Percentiles rank a stretch among this genome's conserved stretches.
Evolutionary conservation across 2,329 filamentous ascomycete species (phyloP).

Genomic region (Pezicula carpinea): DNA sequence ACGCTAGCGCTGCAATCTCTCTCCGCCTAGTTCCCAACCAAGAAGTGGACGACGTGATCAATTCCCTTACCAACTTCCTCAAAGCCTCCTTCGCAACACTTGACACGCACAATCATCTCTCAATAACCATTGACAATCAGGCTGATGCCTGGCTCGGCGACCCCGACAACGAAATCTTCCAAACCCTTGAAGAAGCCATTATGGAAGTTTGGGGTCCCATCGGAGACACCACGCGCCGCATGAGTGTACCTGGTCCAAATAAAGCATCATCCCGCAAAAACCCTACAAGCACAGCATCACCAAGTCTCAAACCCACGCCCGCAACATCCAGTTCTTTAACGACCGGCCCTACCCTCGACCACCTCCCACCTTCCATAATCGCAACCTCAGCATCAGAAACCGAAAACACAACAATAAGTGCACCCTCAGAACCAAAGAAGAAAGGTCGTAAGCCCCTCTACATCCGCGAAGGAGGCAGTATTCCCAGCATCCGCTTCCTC

Average conservation of each 20-base stretch:
- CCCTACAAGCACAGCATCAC: slow-evolving; percentile 15
- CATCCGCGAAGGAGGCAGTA: slow-evolving; percentile 92
- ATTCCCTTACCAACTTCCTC: slow-evolving; percentile 62
- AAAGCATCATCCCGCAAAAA: slow-evolving; percentile 14
- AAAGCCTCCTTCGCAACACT: slow-evolving; percentile 67
- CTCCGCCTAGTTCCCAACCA: slow-evolving; percentile 92
- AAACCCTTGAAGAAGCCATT: slow-evolving; percentile 80
- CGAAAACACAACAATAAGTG: slow-evolving; percentile 9
- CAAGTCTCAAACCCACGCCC: slow-evolving; percentile 35
- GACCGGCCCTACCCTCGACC: slow-evolving; percentile 26
- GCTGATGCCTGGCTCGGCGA: slow-evolving; percentile 97
- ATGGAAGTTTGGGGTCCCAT: slow-evolving; percentile 74
- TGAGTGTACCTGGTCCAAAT: slow-evolving; percentile 35
- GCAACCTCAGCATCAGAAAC: slow-evolving; percentile 1
- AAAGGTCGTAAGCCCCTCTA: slow-evolving; percentile 66
- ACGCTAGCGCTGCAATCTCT: slow-evolving; percentile 83
- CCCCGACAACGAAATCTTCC: slow-evolving; percentile 84
- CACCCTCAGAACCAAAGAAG: neutral
- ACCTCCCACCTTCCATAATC: slow-evolving; percentile 13
- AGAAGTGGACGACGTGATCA: slow-evolving; percentile 72
- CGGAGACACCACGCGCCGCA: slow-evolving; percentile 20
- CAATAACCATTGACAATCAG: slow-evolving; percentile 82
- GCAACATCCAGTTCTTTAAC: slow-evolving; percentile 48
- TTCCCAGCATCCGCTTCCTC: slow-evolving; percentile 87
- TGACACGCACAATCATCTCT: slow-evolving; percentile 75